A percentile compares a stretch with the other conserved stretches of the same genome.
Evolutionary conservation across 352 stramenopile species (phyloP).

Genomic region (Pythium angustatum): DNA sequence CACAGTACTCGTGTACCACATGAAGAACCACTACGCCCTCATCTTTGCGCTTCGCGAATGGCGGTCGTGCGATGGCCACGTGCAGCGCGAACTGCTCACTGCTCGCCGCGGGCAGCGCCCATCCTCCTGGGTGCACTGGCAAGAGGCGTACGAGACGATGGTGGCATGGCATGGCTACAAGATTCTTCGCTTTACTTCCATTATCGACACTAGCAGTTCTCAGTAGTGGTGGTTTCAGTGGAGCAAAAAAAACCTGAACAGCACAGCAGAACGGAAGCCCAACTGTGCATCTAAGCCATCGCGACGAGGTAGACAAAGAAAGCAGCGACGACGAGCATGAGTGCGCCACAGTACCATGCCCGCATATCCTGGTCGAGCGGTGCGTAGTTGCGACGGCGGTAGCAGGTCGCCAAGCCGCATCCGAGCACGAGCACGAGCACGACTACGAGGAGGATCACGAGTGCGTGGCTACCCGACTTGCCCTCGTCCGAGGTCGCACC

Average conservation of each 20-base stretch:
- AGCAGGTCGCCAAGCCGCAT: slow-evolving; percentile 53
- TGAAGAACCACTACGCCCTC: slow-evolving; percentile 83
- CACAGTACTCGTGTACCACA: slow-evolving; percentile 53
- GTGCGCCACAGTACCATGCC: slow-evolving; percentile 56
- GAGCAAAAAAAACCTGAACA: not conserved
- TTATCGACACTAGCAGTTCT: slow-evolving; percentile 6
- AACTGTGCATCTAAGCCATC: slow-evolving; percentile 43
- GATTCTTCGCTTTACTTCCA: slow-evolving; percentile 38
- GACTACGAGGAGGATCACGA: slow-evolving; percentile 43
- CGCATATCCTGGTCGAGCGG: slow-evolving; percentile 62
- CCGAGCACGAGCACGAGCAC: slow-evolving; percentile 39
- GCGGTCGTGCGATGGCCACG: slow-evolving; percentile 13
- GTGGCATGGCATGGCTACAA: slow-evolving; percentile 67
- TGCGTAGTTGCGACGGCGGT: slow-evolving; percentile 69
- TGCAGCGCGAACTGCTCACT: slow-evolving; percentile 49
- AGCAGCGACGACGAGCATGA: slow-evolving; percentile 56
- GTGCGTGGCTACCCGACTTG: slow-evolving; percentile 33
- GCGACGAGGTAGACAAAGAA: slow-evolving; percentile 77
- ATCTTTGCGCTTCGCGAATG: slow-evolving; percentile 70
- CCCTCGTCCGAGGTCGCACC: slow-evolving; percentile 5
- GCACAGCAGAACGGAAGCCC: not conserved
- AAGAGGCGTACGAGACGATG: slow-evolving; percentile 53
- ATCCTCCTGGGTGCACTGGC: slow-evolving; percentile 56
- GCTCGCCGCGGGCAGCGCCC: slow-evolving; percentile 64
- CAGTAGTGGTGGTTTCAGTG: not conserved